Conservation (phyloP, 2,329 filamentous ascomycete genomes). For the Anthostomella pinea region DNA sequence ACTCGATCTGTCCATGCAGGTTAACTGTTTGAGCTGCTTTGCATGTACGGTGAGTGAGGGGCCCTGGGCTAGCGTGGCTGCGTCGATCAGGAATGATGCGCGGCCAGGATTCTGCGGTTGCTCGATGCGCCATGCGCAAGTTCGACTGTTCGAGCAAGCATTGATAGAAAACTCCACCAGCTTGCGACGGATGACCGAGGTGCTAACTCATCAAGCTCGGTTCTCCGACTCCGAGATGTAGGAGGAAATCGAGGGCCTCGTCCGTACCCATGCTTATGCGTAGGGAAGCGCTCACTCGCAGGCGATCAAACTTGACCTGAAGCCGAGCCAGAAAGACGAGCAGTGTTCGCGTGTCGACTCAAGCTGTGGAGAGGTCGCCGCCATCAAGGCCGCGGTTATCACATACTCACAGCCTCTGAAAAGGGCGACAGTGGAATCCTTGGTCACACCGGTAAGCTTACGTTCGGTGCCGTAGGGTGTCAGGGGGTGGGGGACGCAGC, state of each 20-base stretch:
- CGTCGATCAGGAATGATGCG: constrained; percentile 29
- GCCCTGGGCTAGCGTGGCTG: not conserved
- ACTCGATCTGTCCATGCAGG: constrained; percentile 25
- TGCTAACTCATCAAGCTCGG: constrained; percentile 5
- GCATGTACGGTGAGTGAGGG: constrained; percentile 12
- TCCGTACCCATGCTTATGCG: not conserved
- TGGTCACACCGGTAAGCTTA: not conserved
- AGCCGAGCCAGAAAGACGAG: constrained; percentile 10
- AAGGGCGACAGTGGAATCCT: not conserved
- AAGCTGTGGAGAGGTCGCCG: no score
- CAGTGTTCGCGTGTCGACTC: no score
- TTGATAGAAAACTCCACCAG: constrained; percentile 8
- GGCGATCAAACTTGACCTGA: constrained; percentile 20
- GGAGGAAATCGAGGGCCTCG: not conserved
- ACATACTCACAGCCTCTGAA: not conserved
- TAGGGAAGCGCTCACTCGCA: not conserved
- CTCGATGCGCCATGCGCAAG: constrained; percentile 12
- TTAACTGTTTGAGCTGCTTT: no score
- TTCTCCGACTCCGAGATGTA: not conserved
- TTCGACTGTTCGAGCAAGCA: constrained; percentile 17
- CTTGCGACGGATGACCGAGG: no score
- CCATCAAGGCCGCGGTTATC: not conserved
- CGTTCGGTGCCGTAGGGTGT: no score
- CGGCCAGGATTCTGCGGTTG: constrained; percentile 20
- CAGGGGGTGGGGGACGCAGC: no score